These are phyloP conservation scores for Pythium coloratum DNA, from an alignment of 352 stramenopile genomes.

Conservation along the genomic window DNA sequence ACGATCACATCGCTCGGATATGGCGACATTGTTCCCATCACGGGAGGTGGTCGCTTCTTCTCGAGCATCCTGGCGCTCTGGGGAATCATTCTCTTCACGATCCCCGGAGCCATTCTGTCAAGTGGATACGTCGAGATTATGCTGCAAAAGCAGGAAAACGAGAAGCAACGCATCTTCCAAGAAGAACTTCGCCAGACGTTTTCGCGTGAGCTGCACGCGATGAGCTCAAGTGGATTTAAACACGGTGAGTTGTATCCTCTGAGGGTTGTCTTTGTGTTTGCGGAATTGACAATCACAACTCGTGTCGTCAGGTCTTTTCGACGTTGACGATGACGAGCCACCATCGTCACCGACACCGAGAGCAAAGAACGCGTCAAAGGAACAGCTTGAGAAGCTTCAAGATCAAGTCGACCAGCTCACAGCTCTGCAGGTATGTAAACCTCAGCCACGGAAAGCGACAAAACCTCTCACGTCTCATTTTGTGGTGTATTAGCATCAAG, in stretches of 20 bases:
- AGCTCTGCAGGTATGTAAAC: conserved; percentile 42
- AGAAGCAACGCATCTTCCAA: conserved; percentile 49
- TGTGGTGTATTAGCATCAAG: conserved; percentile 31
- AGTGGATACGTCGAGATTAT: conserved; percentile 84
- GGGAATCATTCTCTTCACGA: conserved; percentile 88
- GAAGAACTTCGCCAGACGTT: conserved; percentile 55
- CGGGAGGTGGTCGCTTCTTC: conserved; percentile 60
- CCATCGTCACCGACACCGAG: conserved; percentile 32
- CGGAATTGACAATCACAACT: background rate
- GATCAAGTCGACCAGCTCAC: conserved; percentile 58
- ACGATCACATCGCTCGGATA: conserved; percentile 89
- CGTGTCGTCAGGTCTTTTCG: conserved; percentile 15
- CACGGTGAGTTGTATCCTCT: conserved; percentile 3
- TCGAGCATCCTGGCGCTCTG: conserved; percentile 74
- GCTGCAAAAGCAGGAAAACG: conserved; percentile 71
- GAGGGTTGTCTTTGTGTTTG: background rate
- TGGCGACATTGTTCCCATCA: conserved; percentile 82
- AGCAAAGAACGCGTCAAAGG: conserved; percentile 3
- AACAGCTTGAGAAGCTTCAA: conserved; percentile 37
- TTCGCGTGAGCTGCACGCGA: conserved; percentile 43
- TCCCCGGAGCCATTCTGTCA: conserved; percentile 76
- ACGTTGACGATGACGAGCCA: conserved; percentile 32
- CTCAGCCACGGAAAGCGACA: too few species aligned
- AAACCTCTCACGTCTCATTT: too few species aligned
- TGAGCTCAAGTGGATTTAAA: conserved; percentile 41